phyloP scores from a whole-genome alignment of 73 alveolate genomes.

The Effrenium voratum region DNA sequence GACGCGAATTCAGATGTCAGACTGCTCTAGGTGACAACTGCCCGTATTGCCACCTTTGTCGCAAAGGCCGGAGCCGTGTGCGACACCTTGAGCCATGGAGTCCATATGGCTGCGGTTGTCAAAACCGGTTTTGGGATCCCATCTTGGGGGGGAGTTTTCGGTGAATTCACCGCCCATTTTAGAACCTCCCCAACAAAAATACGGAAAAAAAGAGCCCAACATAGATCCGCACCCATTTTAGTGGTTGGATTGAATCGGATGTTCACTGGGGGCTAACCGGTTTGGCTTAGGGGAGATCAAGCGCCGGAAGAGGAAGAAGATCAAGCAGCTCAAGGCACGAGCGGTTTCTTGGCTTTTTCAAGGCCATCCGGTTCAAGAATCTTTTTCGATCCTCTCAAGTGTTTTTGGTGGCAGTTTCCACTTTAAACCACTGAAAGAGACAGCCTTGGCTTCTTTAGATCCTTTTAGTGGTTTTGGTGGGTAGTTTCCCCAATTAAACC shows the following conservation, averaged over 20 bases:
- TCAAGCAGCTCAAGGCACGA: conserved; percentile 62
- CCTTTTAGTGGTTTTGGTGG: too few species aligned
- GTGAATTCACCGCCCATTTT: too few species aligned
- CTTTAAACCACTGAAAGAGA: neutral
- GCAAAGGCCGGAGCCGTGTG: too few species aligned
- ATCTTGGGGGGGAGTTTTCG: too few species aligned
- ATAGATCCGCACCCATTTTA: too few species aligned
- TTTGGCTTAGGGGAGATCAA: conserved; percentile 57
- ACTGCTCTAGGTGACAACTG: conserved; percentile 62
- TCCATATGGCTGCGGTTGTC: too few species aligned
- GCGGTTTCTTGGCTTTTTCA: neutral
- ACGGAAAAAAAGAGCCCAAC: too few species aligned
- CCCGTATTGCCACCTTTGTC: conserved; percentile 92
- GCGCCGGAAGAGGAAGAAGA: conserved; percentile 88
- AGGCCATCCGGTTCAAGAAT: neutral
- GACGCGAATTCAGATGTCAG: neutral
- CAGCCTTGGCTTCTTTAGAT: neutral
- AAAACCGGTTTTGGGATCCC: too few species aligned
- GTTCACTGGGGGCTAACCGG: neutral
- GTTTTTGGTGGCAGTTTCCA: neutral
- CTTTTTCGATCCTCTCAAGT: neutral
- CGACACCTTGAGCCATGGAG: too few species aligned
- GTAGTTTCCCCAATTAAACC: too few species aligned
- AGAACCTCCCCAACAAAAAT: too few species aligned
- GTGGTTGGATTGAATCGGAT: too few species aligned